Conservation (phyloP, 225 moss, liverwort and hornwort genomes). For the Takakia lepidozioides region DNA sequence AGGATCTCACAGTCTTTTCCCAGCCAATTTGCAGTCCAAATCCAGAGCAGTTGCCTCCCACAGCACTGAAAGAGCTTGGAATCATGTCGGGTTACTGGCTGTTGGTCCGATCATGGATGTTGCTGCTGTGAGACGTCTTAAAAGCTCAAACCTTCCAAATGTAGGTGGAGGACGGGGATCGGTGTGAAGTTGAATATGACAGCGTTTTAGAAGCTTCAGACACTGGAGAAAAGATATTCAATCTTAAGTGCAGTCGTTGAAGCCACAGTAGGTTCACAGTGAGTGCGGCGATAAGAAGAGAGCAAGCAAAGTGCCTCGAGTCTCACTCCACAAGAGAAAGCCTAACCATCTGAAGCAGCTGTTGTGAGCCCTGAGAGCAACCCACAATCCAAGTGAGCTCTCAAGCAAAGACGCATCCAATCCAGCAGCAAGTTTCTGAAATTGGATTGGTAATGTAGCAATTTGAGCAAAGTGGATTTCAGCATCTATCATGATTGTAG, state of each 20-base stretch:
- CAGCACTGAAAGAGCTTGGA: conserved; percentile 9
- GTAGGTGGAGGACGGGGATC: conserved; percentile 13
- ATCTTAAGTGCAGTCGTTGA: not conserved
- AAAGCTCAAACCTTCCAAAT: too few species aligned
- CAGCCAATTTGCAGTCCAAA: conserved; percentile 13
- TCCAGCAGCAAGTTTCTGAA: too few species aligned
- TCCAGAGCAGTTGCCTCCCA: conserved; percentile 23
- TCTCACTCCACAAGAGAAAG: conserved; percentile 10
- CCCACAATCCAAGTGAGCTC: conserved; percentile 10
- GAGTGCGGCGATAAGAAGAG: conserved; percentile 5
- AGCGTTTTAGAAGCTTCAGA: conserved; percentile 29
- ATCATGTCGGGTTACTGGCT: too few species aligned
- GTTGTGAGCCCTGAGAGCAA: conserved; percentile 18
- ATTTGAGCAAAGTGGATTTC: too few species aligned
- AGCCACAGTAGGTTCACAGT: conserved; percentile 6
- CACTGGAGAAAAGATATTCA: conserved; percentile 3
- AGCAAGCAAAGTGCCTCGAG: conserved; percentile 12
- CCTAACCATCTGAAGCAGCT: conserved; percentile 16
- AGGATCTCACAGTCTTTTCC: conserved; percentile 5
- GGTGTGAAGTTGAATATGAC: conserved; percentile 38
- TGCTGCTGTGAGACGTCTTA: too few species aligned
- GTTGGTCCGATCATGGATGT: too few species aligned
- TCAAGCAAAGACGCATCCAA: too few species aligned
- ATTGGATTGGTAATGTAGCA: too few species aligned
- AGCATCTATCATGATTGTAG: too few species aligned